Conservation (phyloP, 2,329 filamentous ascomycete species). For the Esteya vermicola region DNA sequence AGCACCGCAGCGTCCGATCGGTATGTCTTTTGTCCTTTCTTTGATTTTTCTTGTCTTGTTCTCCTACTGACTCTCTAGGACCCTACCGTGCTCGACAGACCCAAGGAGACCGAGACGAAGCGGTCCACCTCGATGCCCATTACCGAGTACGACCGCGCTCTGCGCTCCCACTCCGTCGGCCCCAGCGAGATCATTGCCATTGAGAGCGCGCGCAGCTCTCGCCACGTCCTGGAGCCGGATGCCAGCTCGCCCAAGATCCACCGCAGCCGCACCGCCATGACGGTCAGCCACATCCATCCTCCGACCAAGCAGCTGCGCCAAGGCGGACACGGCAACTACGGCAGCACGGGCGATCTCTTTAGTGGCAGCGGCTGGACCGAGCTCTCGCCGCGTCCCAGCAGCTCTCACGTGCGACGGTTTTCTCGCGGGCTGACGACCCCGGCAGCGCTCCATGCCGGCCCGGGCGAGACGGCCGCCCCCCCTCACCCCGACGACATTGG, state of each 20-base stretch:
- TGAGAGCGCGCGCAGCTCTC: slow-evolving; percentile 37
- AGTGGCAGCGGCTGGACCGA: slow-evolving; percentile 30
- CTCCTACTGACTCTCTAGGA: background rate
- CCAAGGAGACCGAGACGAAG: slow-evolving; percentile 30
- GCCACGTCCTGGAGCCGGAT: slow-evolving; percentile 23
- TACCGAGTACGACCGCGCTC: slow-evolving; percentile 43
- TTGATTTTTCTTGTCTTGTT: background rate
- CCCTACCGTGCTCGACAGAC: slow-evolving; percentile 8
- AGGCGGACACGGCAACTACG: slow-evolving; percentile 14
- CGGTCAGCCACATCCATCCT: slow-evolving; percentile 24
- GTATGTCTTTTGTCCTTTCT: background rate
- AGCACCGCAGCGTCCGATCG: slow-evolving; percentile 32
- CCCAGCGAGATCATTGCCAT: slow-evolving; percentile 39
- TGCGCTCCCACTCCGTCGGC: slow-evolving; percentile 47
- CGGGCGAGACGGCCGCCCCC: too few species aligned
- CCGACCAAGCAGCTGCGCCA: slow-evolving; percentile 15
- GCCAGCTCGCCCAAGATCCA: background rate
- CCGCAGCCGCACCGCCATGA: slow-evolving; percentile 23
- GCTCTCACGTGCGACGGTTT: slow-evolving; percentile 39
- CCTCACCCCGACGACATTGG: slow-evolving; percentile 44
- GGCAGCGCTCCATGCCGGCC: too few species aligned
- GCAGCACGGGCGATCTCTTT: slow-evolving; percentile 12
- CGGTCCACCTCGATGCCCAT: slow-evolving; percentile 45
- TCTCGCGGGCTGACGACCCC: too few species aligned
- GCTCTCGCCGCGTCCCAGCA: slow-evolving; percentile 47